Evolutionary conservation across 371 early-diverging fungal species (phyloP).

Genomic region (Smittium culicis): DNA sequence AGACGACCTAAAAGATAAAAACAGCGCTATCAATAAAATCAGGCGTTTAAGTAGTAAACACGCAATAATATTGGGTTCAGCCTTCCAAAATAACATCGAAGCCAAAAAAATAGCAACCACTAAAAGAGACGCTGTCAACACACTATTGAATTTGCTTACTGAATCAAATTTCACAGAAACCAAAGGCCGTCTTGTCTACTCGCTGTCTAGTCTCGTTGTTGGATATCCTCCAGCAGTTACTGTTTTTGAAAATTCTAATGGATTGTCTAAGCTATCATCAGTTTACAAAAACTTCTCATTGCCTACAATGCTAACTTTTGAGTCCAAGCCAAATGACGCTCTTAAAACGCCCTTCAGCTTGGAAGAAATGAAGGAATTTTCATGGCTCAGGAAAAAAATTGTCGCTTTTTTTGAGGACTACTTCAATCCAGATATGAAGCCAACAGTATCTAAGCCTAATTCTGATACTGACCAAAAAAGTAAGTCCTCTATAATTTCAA

Average conservation of each 20-base stretch:
- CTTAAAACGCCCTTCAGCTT: slow-evolving; percentile 5
- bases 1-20: background rate
- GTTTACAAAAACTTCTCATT: background rate
- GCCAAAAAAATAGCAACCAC: slow-evolving; percentile 29
- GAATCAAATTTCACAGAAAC: slow-evolving; percentile 25
- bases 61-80: slow-evolving; percentile 17
- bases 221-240: slow-evolving; percentile 25
- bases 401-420: slow-evolving; percentile 25
- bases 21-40: too few species aligned
- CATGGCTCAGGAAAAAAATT: slow-evolving; percentile 16
- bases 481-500: background rate
- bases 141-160: slow-evolving; percentile 23
- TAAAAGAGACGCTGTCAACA: slow-evolving; percentile 18
- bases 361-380: slow-evolving; percentile 6
- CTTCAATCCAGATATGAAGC: slow-evolving; percentile 22
- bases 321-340: background rate
- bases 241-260: slow-evolving; percentile 27
- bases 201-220: slow-evolving; percentile 37
- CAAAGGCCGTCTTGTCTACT: slow-evolving; percentile 32
- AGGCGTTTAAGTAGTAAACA: slow-evolving; percentile 12
- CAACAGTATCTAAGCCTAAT: background rate
- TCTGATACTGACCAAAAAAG: background rate
- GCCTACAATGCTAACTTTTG: background rate
- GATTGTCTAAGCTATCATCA: slow-evolving; percentile 18
- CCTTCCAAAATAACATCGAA: slow-evolving; percentile 35